Evolutionary conservation across 176 grass and related monocot species (phyloP).

Genomic region (Eleusine coracana): DNA sequence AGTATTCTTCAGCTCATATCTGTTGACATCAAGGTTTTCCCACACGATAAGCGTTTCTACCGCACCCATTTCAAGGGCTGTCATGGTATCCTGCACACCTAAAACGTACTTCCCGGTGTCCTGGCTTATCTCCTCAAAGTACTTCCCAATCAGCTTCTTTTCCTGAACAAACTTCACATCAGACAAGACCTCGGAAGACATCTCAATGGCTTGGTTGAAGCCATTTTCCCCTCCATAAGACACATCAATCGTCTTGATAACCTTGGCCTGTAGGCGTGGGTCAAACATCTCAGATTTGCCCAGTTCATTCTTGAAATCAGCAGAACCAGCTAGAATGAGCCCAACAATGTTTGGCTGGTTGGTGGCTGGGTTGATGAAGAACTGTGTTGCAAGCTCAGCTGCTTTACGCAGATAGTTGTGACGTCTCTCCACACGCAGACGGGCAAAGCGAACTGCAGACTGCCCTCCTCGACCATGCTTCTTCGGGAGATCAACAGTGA

Average conservation of each 20-base stretch:
- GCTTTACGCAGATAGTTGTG: slow-evolving; percentile 72
- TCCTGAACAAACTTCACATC: slow-evolving; percentile 74
- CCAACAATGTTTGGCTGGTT: slow-evolving; percentile 62
- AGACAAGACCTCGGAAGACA: slow-evolving; percentile 52
- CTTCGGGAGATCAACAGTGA: slow-evolving; percentile 65
- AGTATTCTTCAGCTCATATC: slow-evolving; percentile 61
- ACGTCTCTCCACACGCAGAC: slow-evolving; percentile 64
- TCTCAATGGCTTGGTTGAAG: slow-evolving; percentile 74
- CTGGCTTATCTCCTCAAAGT: slow-evolving; percentile 72
- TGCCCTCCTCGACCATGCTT: slow-evolving; percentile 69
- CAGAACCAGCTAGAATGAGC: slow-evolving; percentile 66
- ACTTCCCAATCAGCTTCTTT: slow-evolving; percentile 69
- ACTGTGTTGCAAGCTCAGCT: slow-evolving; percentile 60
- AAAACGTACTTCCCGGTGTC: slow-evolving; percentile 65
- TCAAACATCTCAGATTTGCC: slow-evolving; percentile 74
- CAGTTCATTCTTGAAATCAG: slow-evolving; percentile 66
- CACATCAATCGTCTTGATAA: slow-evolving; percentile 60
- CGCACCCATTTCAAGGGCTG: slow-evolving; percentile 58
- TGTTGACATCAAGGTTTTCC: slow-evolving; percentile 61
- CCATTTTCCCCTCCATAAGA: slow-evolving; percentile 64
- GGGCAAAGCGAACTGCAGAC: slow-evolving; percentile 65
- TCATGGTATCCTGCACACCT: slow-evolving; percentile 57
- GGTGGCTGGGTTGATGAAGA: slow-evolving; percentile 62
- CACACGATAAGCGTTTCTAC: slow-evolving; percentile 64
- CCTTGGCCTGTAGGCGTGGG: slow-evolving; percentile 53